Percentiles rank a stretch among this genome's conserved stretches.
Conservation (phyloP, 352 stramenopile species). For the Phytophthora pseudosyringae region DNA sequence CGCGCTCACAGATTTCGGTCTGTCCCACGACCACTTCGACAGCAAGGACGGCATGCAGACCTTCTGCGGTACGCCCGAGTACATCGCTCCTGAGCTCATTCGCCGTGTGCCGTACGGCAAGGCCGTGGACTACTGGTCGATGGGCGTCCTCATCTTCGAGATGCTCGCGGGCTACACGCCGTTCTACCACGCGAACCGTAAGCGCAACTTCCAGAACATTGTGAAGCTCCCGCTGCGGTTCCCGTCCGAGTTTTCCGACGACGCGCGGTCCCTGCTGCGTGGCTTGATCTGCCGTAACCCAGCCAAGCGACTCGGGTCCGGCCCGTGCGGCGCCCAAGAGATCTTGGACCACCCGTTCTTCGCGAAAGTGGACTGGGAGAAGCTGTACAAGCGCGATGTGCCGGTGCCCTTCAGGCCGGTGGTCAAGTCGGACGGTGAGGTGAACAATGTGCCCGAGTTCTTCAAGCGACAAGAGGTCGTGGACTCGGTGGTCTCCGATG, state of each 20-base stretch:
- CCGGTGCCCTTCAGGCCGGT: slow-evolving; percentile 68
- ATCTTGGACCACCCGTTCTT: slow-evolving; percentile 91
- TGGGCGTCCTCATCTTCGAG: slow-evolving; percentile 87
- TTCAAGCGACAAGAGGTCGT: slow-evolving; percentile 83
- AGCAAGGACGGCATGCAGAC: slow-evolving; percentile 82
- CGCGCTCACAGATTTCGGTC: slow-evolving; percentile 90
- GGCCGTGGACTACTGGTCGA: slow-evolving; percentile 89
- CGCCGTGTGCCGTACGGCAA: slow-evolving; percentile 75
- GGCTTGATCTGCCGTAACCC: slow-evolving; percentile 81
- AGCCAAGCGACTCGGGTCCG: slow-evolving; percentile 73
- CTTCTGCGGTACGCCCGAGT: slow-evolving; percentile 87
- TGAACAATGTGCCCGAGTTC: slow-evolving; percentile 82
- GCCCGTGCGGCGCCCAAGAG: slow-evolving; percentile 68
- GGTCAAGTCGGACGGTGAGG: slow-evolving; percentile 73
- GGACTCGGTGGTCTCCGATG: slow-evolving; percentile 69
- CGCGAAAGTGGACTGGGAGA: slow-evolving; percentile 73
- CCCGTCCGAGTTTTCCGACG: slow-evolving; percentile 77
- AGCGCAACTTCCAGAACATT: slow-evolving; percentile 91
- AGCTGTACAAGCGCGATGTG: slow-evolving; percentile 79
- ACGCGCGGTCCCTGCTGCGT: slow-evolving; percentile 76
- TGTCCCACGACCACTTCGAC: slow-evolving; percentile 81
- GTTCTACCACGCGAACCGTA: slow-evolving; percentile 79
- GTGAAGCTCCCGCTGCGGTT: slow-evolving; percentile 76
- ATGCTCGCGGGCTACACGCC: slow-evolving; percentile 84
- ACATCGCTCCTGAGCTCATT: slow-evolving; percentile 86